These are phyloP conservation scores for Neurospora tetrasperma DNA, from an alignment of 495 filamentous ascomycete genomes.

Conservation along the genomic window DNA sequence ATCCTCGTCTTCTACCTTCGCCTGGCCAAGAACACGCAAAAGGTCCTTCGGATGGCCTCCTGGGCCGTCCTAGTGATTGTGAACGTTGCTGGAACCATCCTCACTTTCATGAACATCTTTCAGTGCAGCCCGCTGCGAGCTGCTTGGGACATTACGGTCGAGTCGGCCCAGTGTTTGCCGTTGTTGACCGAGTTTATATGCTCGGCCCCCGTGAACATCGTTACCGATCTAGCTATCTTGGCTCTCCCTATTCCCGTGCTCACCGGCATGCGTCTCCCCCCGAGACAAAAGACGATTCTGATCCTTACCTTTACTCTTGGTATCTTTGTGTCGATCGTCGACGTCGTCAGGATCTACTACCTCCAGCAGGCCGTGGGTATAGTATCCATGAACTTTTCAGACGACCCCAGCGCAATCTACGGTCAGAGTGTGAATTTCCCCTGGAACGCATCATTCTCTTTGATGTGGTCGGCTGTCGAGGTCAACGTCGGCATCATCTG, in stretches of 20 bases:
- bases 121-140: constrained; percentile 71
- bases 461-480: constrained; percentile 90
- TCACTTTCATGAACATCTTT: constrained; percentile 81
- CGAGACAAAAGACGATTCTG: constrained; percentile 74
- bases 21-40: constrained; percentile 60
- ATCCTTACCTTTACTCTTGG: constrained; percentile 74
- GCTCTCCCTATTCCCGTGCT: constrained; percentile 81
- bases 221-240: constrained; percentile 74
- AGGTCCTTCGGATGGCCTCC: constrained; percentile 56
- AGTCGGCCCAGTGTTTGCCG: constrained; percentile 50
- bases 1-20: constrained; percentile 82
- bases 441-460: constrained; percentile 71
- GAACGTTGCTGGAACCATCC: constrained; percentile 62
- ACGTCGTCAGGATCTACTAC: constrained; percentile 83
- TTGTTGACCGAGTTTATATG: constrained; percentile 76
- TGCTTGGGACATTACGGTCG: constrained; percentile 40
- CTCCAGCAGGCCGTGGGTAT: constrained; percentile 58
- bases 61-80: constrained; percentile 63
- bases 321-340: constrained; percentile 77
- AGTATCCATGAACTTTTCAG: constrained; percentile 15
- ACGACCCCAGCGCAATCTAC: constrained; percentile 21
- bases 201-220: constrained; percentile 73
- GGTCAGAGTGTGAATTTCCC: constrained; percentile 32
- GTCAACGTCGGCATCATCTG: constrained; percentile 84
- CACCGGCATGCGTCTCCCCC: constrained; percentile 72